Base-by-base conservation (phyloP, 768 basidiomycete species). In the Holtermanniella nyarrowii region DNA sequence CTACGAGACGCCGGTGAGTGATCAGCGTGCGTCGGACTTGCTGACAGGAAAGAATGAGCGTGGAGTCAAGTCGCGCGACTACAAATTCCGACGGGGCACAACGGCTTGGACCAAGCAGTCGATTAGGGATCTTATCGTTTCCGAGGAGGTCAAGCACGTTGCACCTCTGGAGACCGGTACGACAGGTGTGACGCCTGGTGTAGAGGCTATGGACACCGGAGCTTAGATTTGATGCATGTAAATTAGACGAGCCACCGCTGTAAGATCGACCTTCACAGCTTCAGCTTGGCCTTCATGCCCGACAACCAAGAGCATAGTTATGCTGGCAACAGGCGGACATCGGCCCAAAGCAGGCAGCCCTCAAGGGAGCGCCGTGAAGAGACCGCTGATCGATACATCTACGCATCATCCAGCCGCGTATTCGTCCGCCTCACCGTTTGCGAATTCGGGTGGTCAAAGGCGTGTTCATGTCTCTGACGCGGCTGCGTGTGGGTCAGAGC, bases 31-130 rank as follows among this genome's bases (percentile, higher is more conserved):
- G 14, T 40, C 24, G 1, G 26, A 10, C 13, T 16, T 41, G 24
- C 48, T 50, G 21, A 16, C 39, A 21, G 3, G 26, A 22, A 37
- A 72, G 69, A 73, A 73, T 56, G 70, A 73, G 48, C 58, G 72
- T 52, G 65, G 68, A 18, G 45, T 57, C 26, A 73, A 73, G 53
- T 62, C 68, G 4, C 59, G 69, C 23, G 64, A 69, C 49, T 73
- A 73, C 64, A 72, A 72, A 53, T 96, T 93, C 78, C 78, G 82
- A 53, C 73, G 82, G 46, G 90, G 90, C 3, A 89, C 90, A 22
- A 96, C 90, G 0, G 86, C 85, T 4, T 87, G 83, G 81, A 87
- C 85, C 73, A 82, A 78, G 54, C 87, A 95, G 74, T 77, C 74
- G 26, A 77, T 96, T 46, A 77, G 84, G 57, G 79, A 74, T 50